These are phyloP conservation scores for Craterostigma plantagineum DNA, from an alignment of 257 asterid genomes.

Conservation along the genomic window DNA sequence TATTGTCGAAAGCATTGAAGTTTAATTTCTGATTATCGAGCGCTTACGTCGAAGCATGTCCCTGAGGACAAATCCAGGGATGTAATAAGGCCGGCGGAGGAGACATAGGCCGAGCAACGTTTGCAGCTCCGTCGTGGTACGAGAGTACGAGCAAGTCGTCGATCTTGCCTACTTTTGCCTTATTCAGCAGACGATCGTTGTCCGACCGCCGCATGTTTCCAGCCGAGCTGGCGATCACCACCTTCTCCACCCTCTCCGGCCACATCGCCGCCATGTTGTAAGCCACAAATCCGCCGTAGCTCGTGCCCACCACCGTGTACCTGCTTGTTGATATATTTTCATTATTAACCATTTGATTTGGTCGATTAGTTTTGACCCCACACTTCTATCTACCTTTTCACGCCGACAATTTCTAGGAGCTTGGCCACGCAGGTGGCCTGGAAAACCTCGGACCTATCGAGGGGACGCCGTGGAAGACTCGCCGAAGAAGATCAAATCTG, in stretches of 20 bases:
- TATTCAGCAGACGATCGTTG: conserved; percentile 22
- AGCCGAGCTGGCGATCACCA: conserved; percentile 75
- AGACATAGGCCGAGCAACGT: conserved; percentile 17
- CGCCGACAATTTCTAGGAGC: conserved; percentile 30
- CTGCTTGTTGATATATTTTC: too few species aligned
- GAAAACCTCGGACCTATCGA: conserved; percentile 44
- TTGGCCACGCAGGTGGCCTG: conserved; percentile 47
- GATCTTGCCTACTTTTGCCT: conserved; percentile 23
- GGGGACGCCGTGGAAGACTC: conserved; percentile 42
- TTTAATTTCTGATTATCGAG: too few species aligned
- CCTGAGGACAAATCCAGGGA: conserved; percentile 48
- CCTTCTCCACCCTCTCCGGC: conserved; percentile 70
- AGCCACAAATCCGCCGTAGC: conserved; percentile 85
- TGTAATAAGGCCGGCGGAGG: conserved; percentile 16
- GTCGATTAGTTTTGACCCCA: too few species aligned
- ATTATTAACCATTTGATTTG: too few species aligned
- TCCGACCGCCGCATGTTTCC: conserved; percentile 37
- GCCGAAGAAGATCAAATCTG: conserved; percentile 63
- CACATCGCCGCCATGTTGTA: conserved; percentile 45
- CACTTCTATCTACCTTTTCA: conserved; percentile 18
- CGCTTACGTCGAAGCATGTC: conserved; percentile 19
- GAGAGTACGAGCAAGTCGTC: conserved; percentile 52
- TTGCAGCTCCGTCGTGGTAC: conserved; percentile 20
- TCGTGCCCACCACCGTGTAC: conserved; percentile 54
- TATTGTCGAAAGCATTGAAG: too few species aligned